Conservation (phyloP, 257 asterid species). For the Ehretia macrophylla region DNA sequence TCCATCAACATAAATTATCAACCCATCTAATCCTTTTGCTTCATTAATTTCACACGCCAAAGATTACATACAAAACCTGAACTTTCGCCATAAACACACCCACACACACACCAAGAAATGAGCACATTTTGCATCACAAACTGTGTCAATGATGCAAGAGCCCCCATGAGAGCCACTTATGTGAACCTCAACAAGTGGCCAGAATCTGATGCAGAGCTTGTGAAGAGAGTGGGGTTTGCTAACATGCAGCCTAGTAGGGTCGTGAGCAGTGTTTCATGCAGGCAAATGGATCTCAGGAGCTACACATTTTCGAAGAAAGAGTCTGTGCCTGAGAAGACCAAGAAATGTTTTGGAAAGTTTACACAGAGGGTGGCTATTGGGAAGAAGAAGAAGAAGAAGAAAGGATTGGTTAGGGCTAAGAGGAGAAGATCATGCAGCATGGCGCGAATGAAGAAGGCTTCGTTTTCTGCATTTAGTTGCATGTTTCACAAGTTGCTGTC, state of each 20-base stretch:
- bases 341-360: slow-evolving; percentile 48
- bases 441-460: slow-evolving; percentile 40
- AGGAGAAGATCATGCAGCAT: slow-evolving; percentile 4
- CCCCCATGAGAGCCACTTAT: slow-evolving; percentile 46
- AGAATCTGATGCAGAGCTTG: slow-evolving; percentile 40
- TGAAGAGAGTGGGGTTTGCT: slow-evolving; percentile 8
- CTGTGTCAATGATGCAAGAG: slow-evolving; percentile 43
- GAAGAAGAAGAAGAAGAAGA: slow-evolving; percentile 16
- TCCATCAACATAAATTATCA: no score
- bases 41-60: no score
- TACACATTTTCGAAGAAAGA: slow-evolving; percentile 68
- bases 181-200: slow-evolving; percentile 62
- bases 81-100: background rate
- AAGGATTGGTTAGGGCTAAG: slow-evolving; percentile 7
- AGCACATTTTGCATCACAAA: slow-evolving; percentile 32
- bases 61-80: no score
- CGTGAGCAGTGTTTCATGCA: slow-evolving; percentile 46
- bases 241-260: slow-evolving; percentile 23
- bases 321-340: slow-evolving; percentile 50
- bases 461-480: slow-evolving; percentile 36
- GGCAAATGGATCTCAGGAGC: slow-evolving; percentile 55
- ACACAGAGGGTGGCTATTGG: slow-evolving; percentile 33
- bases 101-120: slow-evolving; percentile 19
- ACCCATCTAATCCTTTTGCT: no score
- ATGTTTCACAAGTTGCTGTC: slow-evolving; percentile 50